phyloP scores from a whole-genome alignment of 73 alveolate species.

The Stentor roeselii region DNA sequence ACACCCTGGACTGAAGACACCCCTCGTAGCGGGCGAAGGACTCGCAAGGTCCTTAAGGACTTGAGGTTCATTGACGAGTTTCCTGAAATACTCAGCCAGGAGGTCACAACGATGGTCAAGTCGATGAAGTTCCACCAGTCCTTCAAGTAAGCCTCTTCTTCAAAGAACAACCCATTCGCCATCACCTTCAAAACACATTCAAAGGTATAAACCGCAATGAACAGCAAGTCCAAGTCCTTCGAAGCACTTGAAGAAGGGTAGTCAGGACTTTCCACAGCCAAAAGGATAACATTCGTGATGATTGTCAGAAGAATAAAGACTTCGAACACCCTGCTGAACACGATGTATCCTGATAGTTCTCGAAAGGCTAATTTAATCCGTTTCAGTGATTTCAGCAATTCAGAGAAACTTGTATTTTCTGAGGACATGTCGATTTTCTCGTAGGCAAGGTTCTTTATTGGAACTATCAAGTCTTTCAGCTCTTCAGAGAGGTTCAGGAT shows the following conservation, averaged over 20 bases:
- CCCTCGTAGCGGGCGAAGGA: slow-evolving; percentile 63
- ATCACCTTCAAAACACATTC: slow-evolving; percentile 45
- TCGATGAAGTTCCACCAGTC: slow-evolving; percentile 79
- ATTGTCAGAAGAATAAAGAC: slow-evolving; percentile 1
- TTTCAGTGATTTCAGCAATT: background rate
- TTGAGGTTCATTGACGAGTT: slow-evolving; percentile 36
- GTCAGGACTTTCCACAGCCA: background rate
- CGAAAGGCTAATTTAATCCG: background rate
- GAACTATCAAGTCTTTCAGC: background rate
- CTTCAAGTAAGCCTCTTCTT: slow-evolving; percentile 53
- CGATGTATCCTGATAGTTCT: background rate
- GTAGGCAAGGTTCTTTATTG: background rate
- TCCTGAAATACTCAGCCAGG: slow-evolving; percentile 23
- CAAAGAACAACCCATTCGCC: slow-evolving; percentile 52
- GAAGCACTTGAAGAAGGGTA: background rate
- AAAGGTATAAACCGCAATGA: slow-evolving; percentile 36
- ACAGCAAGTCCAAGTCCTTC: background rate
- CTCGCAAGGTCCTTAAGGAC: slow-evolving; percentile 59
- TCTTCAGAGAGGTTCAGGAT: background rate
- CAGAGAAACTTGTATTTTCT: background rate
- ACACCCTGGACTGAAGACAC: slow-evolving; percentile 59
- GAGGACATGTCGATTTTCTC: no score
- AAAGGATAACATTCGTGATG: background rate
- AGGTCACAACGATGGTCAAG: slow-evolving; percentile 61
- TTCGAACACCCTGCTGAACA: slow-evolving; percentile 6